A percentile compares a stretch with the other conserved stretches of the same genome.
Evolutionary conservation across 106 monocot genomes (phyloP).

Genomic region (Dioscorea zingiberensis): DNA sequence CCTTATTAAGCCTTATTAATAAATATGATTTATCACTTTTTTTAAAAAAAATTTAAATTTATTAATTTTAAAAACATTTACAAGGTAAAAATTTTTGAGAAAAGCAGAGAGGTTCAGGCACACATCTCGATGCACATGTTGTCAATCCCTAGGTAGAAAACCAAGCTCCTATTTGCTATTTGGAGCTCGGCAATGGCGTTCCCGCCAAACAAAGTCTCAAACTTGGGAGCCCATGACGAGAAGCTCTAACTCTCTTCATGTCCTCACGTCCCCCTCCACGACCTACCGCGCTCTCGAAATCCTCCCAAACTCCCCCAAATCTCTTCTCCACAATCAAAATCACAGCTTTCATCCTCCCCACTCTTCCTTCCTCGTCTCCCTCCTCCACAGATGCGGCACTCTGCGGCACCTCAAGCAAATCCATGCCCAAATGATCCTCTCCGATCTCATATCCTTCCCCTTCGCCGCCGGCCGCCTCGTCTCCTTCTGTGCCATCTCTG

Average conservation of each 20-base stretch:
- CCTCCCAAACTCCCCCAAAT: background rate
- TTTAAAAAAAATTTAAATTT: too few relatives aligned
- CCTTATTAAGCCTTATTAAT: too few relatives aligned
- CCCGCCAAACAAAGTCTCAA: too few relatives aligned
- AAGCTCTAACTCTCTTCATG: background rate
- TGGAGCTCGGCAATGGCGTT: too few relatives aligned
- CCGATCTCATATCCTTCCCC: slow-evolving; percentile 30
- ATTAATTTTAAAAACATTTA: too few relatives aligned
- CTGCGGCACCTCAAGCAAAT: slow-evolving; percentile 48
- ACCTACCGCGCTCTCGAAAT: background rate
- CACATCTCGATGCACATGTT: too few relatives aligned
- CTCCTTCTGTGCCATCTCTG: slow-evolving; percentile 24
- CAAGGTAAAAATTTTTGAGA: too few relatives aligned
- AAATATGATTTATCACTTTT: too few relatives aligned
- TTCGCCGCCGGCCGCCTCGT: slow-evolving; percentile 39
- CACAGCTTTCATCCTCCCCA: background rate
- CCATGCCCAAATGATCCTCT: slow-evolving; percentile 56
- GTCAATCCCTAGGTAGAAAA: too few relatives aligned
- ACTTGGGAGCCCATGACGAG: too few relatives aligned
- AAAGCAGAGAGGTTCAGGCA: too few relatives aligned
- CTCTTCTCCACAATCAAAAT: slow-evolving; percentile 12
- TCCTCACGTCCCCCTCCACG: background rate
- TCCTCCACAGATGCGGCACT: slow-evolving; percentile 25
- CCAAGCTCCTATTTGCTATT: too few relatives aligned
- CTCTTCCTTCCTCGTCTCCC: slow-evolving; percentile 22